These are phyloP conservation scores for Yarrowia sp. DNA, from an alignment of 805 yeast species.

Conservation along the genomic window DNA sequence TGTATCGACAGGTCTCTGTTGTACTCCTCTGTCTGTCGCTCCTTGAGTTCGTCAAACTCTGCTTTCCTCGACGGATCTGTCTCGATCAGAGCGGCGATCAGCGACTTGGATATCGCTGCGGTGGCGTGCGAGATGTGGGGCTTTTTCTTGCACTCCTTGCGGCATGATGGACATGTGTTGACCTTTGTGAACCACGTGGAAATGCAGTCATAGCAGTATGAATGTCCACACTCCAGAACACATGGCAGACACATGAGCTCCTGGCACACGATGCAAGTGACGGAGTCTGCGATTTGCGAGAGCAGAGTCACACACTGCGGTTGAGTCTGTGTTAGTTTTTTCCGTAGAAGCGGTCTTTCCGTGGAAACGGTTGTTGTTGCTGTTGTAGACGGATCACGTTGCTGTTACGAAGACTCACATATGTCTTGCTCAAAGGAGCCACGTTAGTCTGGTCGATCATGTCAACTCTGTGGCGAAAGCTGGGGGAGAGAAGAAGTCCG, in stretches of 20 bases:
- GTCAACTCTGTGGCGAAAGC: not conserved
- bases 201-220: conserved; percentile 53
- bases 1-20: not conserved
- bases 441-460: not conserved
- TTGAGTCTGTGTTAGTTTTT: conserved; percentile 5
- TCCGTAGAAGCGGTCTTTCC: not conserved
- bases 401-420: not conserved
- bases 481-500: not conserved
- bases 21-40: conserved; percentile 4
- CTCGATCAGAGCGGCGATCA: not conserved
- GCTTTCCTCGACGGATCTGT: not conserved
- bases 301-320: conserved; percentile 14
- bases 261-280: conserved; percentile 56
- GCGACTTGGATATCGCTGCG: not conserved
- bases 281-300: conserved; percentile 29
- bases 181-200: conserved; percentile 37
- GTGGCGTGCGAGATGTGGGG: conserved; percentile 8
- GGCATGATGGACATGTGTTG: conserved; percentile 34
- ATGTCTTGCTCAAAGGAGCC: not conserved
- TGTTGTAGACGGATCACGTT: too few relatives aligned
- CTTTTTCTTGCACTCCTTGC: conserved; percentile 14
- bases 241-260: conserved; percentile 61
- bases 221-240: conserved; percentile 59
- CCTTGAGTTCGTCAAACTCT: not conserved
- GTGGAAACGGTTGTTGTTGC: too few relatives aligned